Base-by-base conservation (phyloP, 345 rosid species). In the Garcia nutans region DNA sequence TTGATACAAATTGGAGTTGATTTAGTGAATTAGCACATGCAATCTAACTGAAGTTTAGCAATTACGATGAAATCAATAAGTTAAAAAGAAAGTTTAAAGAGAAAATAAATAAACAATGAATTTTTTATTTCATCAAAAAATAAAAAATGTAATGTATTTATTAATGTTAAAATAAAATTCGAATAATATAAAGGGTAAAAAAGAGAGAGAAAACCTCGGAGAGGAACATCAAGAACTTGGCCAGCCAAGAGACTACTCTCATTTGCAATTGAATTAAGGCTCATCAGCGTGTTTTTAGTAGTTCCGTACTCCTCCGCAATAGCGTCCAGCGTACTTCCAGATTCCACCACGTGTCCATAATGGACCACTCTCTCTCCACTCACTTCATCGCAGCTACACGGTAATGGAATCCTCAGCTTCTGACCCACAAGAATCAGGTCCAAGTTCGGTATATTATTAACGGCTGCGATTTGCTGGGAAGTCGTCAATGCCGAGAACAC, bases 171-270 rank as follows among this genome's bases (percentile, higher is more conserved):
- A 37, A 3, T 37, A 37, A 37, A 37, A 5, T 0, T 37, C 5
- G 7, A 45, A 45, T 8, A 45, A 5, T 11, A 8, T 11, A 50
- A 50, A 52, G 5, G 56, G 19, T 15, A n/a, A 37, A 26, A 37
- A 12, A 19, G 22, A 24, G 55, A 60, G 4, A 20, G 12, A 70
- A 55, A 54, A 77, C 84, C 84, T 81, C 7, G 65, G 7, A 81
- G 78, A 33, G 84, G 84, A 12, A 81, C 84, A 81, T 77, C 84
- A 23, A 81, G 77, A 45, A 81, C 73, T 70, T 70, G 84, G 2
- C 78, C 84, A 52, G 73, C 81, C 45, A 12, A 6, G 3, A 77
- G 80, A 70, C 72, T 56, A n/a, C 73, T 22, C 3, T 15, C 65
- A 49, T 74, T 77, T 13, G 31, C 59, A 31, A 73, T 37, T 42